Base-by-base conservation (phyloP, 495 filamentous ascomycete genomes). In the Annulohypoxylon stygium region DNA sequence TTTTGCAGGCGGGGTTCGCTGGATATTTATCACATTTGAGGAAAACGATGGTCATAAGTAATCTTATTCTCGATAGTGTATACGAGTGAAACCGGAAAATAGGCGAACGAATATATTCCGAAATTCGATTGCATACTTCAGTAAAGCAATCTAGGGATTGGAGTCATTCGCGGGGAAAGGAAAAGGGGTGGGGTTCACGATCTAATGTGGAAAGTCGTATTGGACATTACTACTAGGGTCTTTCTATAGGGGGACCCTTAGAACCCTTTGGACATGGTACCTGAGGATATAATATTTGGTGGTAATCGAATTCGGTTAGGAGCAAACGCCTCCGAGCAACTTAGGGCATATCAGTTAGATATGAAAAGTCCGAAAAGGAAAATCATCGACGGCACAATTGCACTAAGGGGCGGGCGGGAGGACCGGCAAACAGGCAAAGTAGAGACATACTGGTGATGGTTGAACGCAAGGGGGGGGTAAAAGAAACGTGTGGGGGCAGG, bases 181-280 rank as follows among this genome's bases (percentile, higher is more conserved):
- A 34, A 45, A 61, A 37, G 60, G 60, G 59, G 23, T 61, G 60
- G 60, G 59, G 23, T 61, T 55, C 37, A 16, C 48, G 20, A 43
- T 58, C 66, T 12, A 61, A 55, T n/a, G 69, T 48, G 61, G 71
- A 70, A 74, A 58, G 71, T 74, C 34, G 67, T 54, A 74, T 67
- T 70, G 58, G 57, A 34, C 41, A 64, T 45, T 67, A 67, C 62
- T 50, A 64, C 58, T 50, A 70, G 71, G 71, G 67, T 69, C 61
- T 51, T 37, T 25, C 39, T 14, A 43, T 20, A 43, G 26, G 39
- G 39, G 39, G 47, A 34, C 26, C 39, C 30, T 41, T 50, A 34
- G 47, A 50, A 69, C 71, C 65, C 66, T 57, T 65, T 57, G 23
- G 30, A 74, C 57, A 67, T 60, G 62, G 67, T 70, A 51, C 67